Base-by-base conservation (phyloP, 1,139 yeast genomes). In the Petasospora fabianii region DNA sequence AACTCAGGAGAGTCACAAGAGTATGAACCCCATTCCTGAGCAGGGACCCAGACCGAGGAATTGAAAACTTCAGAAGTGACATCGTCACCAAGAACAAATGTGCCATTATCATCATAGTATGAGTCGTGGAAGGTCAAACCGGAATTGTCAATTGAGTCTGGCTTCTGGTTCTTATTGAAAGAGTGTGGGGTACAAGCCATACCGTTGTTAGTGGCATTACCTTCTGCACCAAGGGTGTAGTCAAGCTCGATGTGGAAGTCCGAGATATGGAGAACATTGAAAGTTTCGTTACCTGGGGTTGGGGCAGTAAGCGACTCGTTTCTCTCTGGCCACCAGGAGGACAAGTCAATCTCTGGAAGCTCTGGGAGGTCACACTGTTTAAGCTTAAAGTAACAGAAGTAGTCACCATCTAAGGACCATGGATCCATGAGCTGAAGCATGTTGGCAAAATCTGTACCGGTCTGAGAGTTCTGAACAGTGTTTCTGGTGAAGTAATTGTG, bases 1-100 rank as follows among this genome's bases (percentile, higher is more conserved):
- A 73, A 53, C 46, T 75, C 80, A 5, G 88, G 87, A 8, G 83
- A 66, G 56, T 81, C 88, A 60, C 87, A 80, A 24, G 58, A 50
- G 58, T 80, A 81, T 37, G 69, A 64, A 17, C 88, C 88, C 55
- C 73, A 78, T 13, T 75, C 63, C 11, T 78, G 69, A 4, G 85
- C 84, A 5, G 84, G 82, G 3, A 61, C 49, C 55, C 66, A 64
- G 27, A 65, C 65, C 39, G 68, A 63, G 36, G 59, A 62, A 60
- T 68, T 55, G 39, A 37, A 46, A 32, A 55, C 61, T 10, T 47
- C 53, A 22, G 47, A 47, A n/a, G 52, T 47, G 19, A 55, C 41
- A 31, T 50, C 51, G 6, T 60, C 61, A 30, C 79, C 79, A 13
- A 63, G 54, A 16, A 63, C 55, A 49, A 65, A 73, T 17, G 62